phyloP scores from a whole-genome alignment of 352 stramenopile genomes.

The Achlya hypogyna region DNA sequence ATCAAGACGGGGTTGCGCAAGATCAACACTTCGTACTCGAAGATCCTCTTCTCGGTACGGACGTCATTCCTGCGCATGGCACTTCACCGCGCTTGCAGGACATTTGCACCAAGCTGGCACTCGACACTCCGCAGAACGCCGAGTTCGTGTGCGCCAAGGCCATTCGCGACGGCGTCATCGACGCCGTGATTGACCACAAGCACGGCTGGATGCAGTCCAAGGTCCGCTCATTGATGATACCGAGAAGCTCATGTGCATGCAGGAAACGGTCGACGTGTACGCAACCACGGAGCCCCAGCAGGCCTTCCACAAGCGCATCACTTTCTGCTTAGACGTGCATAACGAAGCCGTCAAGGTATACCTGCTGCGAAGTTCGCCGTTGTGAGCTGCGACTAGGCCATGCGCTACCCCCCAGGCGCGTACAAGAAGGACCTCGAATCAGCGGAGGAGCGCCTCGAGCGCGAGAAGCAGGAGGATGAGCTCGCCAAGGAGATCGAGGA shows the following conservation, averaged over 20 bases:
- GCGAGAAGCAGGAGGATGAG: slow-evolving; percentile 90
- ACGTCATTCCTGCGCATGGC: neutral
- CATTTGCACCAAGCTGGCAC: slow-evolving; percentile 89
- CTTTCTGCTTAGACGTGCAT: slow-evolving; percentile 97
- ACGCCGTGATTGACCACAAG: slow-evolving; percentile 96
- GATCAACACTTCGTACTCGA: slow-evolving; percentile 94
- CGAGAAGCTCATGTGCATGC: neutral
- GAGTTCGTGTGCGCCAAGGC: slow-evolving; percentile 98
- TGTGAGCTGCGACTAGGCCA: slow-evolving; percentile 39
- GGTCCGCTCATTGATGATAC: neutral
- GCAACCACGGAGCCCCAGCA: slow-evolving; percentile 91
- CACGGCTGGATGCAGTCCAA: slow-evolving; percentile 89
- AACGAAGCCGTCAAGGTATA: slow-evolving; percentile 94
- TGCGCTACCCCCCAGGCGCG: slow-evolving; percentile 95
- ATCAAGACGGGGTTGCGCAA: slow-evolving; percentile 98
- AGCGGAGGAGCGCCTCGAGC: slow-evolving; percentile 83
- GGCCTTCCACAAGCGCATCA: slow-evolving; percentile 95
- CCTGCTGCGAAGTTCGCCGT: neutral
- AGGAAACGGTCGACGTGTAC: slow-evolving; percentile 78
- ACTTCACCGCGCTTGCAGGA: slow-evolving; percentile 39
- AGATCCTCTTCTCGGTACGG: slow-evolving; percentile 49
- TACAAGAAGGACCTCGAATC: slow-evolving; percentile 97
- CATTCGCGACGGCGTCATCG: slow-evolving; percentile 97
- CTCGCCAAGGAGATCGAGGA: slow-evolving; percentile 96
- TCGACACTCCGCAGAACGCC: slow-evolving; percentile 87